A percentile compares a stretch with the other conserved stretches of the same genome.
These are phyloP conservation scores for Fomitiporia mediterranea DNA, from an alignment of 1,284 basidiomycete species.

Conservation along the genomic window DNA sequence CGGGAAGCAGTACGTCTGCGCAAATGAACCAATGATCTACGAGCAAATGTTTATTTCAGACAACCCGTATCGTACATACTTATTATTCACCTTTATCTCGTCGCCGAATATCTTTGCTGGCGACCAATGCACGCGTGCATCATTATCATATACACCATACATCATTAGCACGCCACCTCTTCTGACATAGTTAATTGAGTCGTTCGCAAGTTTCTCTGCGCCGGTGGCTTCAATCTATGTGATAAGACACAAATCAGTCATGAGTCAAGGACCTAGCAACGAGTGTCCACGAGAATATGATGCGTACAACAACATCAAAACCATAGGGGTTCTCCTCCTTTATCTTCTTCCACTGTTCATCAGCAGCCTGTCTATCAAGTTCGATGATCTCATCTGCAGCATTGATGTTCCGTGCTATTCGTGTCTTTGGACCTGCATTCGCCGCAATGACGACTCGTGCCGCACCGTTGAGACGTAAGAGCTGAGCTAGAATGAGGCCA, in stretches of 20 bases:
- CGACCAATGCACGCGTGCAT: conserved; percentile 50
- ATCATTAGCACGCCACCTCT: conserved; percentile 47
- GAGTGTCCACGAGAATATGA: not conserved
- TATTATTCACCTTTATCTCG: conserved; percentile 43
- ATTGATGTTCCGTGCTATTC: conserved; percentile 48
- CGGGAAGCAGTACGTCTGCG: conserved; percentile 58
- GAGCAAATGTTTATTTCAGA: not conserved
- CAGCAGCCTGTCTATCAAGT: conserved; percentile 47
- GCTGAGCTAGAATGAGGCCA: conserved; percentile 56
- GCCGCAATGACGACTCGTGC: conserved; percentile 45
- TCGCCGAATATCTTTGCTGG: conserved; percentile 58
- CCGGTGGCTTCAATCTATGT: conserved; percentile 49
- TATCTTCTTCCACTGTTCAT: conserved; percentile 51
- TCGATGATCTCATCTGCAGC: conserved; percentile 54
- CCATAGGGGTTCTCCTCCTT: conserved; percentile 57
- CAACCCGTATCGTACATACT: not conserved
- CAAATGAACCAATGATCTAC: conserved; percentile 57
- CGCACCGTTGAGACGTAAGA: conserved; percentile 55
- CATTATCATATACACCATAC: conserved; percentile 58
- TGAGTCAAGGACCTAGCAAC: not conserved
- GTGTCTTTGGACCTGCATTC: conserved; percentile 57
- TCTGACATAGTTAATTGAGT: conserved; percentile 57
- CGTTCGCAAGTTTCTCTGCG: conserved; percentile 51
- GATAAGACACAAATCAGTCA: conserved; percentile 13
- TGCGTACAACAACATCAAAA: conserved; percentile 51